A percentile compares a stretch with the other conserved stretches of the same genome.
Conservation (phyloP, 2,329 filamentous ascomycete species). For the Coniochaeta sp. region DNA sequence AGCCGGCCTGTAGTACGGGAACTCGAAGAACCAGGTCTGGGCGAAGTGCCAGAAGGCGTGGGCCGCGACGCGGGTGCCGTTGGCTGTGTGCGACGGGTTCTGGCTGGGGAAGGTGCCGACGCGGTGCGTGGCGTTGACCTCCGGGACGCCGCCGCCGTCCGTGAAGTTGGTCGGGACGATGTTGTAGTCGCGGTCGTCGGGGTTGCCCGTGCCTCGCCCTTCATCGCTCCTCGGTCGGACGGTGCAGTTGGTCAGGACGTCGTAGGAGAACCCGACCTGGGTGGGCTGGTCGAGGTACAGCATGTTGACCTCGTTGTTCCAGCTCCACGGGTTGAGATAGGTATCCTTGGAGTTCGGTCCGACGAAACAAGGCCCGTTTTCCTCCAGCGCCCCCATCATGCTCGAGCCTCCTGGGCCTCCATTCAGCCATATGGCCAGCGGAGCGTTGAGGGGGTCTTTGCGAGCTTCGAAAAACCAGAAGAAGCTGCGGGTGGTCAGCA, state of each 20-base stretch:
- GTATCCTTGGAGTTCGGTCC: slow-evolving; percentile 38
- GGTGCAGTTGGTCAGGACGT: slow-evolving; percentile 13
- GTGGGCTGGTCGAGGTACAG: slow-evolving; percentile 55
- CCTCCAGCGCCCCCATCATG: slow-evolving; percentile 43
- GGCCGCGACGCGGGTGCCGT: slow-evolving; percentile 42
- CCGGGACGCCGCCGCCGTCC: slow-evolving; percentile 24
- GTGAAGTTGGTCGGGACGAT: slow-evolving; percentile 23
- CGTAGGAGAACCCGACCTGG: slow-evolving; percentile 19
- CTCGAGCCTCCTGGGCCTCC: slow-evolving; percentile 48
- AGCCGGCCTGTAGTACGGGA: slow-evolving; percentile 44
- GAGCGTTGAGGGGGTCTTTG: slow-evolving; percentile 17
- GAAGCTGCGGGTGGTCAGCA: slow-evolving; percentile 18
- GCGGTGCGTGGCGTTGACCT: slow-evolving; percentile 27
- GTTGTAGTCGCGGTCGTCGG: slow-evolving; percentile 7
- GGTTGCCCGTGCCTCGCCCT: slow-evolving; percentile 13
- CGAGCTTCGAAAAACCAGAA: slow-evolving; percentile 24
- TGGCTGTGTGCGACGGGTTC: slow-evolving; percentile 34
- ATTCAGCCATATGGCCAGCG: slow-evolving; percentile 50
- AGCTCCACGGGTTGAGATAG: slow-evolving; percentile 47
- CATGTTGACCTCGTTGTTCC: slow-evolving; percentile 55
- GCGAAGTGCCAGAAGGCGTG: slow-evolving; percentile 54
- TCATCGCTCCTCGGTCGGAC: background rate
- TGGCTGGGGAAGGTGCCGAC: slow-evolving; percentile 48
- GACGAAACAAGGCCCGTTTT: slow-evolving; percentile 44
- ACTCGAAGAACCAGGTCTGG: slow-evolving; percentile 48